Base-by-base conservation (phyloP, 306 rosid species). In the Astragalus membranaceus region DNA sequence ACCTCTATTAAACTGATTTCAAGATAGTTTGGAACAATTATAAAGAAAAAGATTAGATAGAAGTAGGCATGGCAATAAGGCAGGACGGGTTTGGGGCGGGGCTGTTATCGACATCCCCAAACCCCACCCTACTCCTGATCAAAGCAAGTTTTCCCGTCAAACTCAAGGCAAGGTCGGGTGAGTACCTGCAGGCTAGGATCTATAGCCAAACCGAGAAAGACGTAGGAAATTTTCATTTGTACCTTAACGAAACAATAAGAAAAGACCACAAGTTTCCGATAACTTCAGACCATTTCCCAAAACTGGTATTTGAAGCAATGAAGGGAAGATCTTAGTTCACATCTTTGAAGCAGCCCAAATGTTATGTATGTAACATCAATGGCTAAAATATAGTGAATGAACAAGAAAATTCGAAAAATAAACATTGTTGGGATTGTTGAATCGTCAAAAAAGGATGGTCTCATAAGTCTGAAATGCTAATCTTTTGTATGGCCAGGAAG, bases 381-480 rank as follows among this genome's bases (percentile, higher is more conserved):
- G 5, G 32, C 30, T 6, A 74, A 66, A 66, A 63, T 58, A 35
- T 59, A 65, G 54, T 44, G 63, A 59, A 64, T 6, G 66, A 67
- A 59, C 36, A 35, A 26, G 49, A 59, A 52, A 52, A 33, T 1
- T 33, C 50, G 36, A 10, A 43, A 29, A 26, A 26, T 2, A 26
- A 26, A 26, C 30, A 3, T 26, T 26, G 46, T 41, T 41, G 49
- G 30, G 51, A 64, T 16, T 10, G 8, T 65, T 51, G 51, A 23
- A 50, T 39, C 13, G 9, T 14, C 53, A 42, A 10, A 29, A 64
- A 64, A 54, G 32, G 70, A 63, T 41, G 10, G 20, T 13, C 16
- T 55, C 33, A 9, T 10, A 39, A 36, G 32, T 56, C 66, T 20
- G 17, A 42, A 57, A 49, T 69, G 48, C 54, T 62, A 51, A 65